phyloP scores from a whole-genome alignment of 495 filamentous ascomycete genomes.

The Aspergillus indologenus region DNA sequence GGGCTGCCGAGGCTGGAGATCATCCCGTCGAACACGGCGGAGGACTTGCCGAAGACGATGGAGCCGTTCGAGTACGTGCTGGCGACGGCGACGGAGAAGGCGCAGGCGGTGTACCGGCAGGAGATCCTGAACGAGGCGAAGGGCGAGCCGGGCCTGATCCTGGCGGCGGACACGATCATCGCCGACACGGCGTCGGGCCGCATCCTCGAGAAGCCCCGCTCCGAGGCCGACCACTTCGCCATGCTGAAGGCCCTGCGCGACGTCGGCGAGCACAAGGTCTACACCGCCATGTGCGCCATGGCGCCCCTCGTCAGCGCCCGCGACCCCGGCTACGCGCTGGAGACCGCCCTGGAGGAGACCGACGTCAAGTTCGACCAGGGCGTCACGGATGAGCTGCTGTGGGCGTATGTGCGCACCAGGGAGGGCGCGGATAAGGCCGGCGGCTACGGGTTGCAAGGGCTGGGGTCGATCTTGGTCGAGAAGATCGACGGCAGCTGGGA shows the following conservation, averaged over 20 bases:
- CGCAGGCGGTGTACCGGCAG: slow-evolving; percentile 68
- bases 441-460: slow-evolving; percentile 89
- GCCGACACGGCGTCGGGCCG: slow-evolving; percentile 58
- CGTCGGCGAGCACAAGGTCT: slow-evolving; percentile 68
- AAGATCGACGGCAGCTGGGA: slow-evolving; percentile 85
- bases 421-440: slow-evolving; percentile 97
- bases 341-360: slow-evolving; percentile 83
- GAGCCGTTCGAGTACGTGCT: slow-evolving; percentile 87
- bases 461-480: slow-evolving; percentile 82
- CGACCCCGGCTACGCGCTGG: slow-evolving; percentile 81
- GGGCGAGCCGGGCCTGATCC: slow-evolving; percentile 77
- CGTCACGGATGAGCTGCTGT: slow-evolving; percentile 77
- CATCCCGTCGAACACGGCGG: slow-evolving; percentile 72
- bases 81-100: slow-evolving; percentile 79
- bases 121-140: slow-evolving; percentile 56
- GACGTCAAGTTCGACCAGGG: slow-evolving; percentile 71
- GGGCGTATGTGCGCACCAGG: slow-evolving; percentile 82
- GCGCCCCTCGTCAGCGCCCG: slow-evolving; percentile 70
- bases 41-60: slow-evolving; percentile 78
- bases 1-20: slow-evolving; percentile 78
- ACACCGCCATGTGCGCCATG: slow-evolving; percentile 78
- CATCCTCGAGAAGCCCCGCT: slow-evolving; percentile 86
- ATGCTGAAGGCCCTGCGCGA: slow-evolving; percentile 83
- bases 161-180: slow-evolving; percentile 91
- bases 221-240: slow-evolving; percentile 70